Base-by-base conservation (phyloP, 441 rosid species). In the Biscutella laevigata region DNA sequence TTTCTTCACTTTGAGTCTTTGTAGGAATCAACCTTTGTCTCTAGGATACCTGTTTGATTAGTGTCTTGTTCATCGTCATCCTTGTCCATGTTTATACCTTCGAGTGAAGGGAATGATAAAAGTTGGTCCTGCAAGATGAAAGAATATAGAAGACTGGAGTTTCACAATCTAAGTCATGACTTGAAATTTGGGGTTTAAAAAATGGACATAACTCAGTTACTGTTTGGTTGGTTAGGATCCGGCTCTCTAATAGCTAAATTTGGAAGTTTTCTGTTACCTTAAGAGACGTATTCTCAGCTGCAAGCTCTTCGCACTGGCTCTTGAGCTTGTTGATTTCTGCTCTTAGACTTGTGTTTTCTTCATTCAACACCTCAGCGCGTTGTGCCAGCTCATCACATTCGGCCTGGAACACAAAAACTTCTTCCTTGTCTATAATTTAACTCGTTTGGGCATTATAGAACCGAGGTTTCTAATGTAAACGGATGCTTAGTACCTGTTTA, bases 341-440 rank as follows among this genome's bases (percentile, higher is more conserved):
- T 73, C 85, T 77, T 33, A 88, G 84, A 74, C 53, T 74, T 54
- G 79, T 64, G 73, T 92, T 88, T 71, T 92, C 98, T 62, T 78
- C 95, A 69, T 82, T 78, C 54, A 88, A 74, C 42, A 65, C 71
- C 3, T 86, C 96, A 21, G 96, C 96, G 37, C 81, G 81, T 60
- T 86, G 88, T 4, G 95, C 95, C 38, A 88, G 82, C 66, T 86
- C 98, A 43, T 88, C 98, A 46, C 95, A 92, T 63, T 88, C 96
- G 16, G 92, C 98, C 94, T 88, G n/a, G 70, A 66, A 68, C 15
- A 59, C 24, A 53, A 0, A 12, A 62, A 66, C n/a, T n/a, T n/a
- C n/a, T n/a, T n/a, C n/a, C n/a, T n/a, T n/a, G 49, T 16, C 12
- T 29, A 8, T 4, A 22, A n/a, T 21, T 48, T 11, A 35, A 10